phyloP scores from a whole-genome alignment of 192 early-diverging fungal species.

The Physocladia obscura region DNA sequence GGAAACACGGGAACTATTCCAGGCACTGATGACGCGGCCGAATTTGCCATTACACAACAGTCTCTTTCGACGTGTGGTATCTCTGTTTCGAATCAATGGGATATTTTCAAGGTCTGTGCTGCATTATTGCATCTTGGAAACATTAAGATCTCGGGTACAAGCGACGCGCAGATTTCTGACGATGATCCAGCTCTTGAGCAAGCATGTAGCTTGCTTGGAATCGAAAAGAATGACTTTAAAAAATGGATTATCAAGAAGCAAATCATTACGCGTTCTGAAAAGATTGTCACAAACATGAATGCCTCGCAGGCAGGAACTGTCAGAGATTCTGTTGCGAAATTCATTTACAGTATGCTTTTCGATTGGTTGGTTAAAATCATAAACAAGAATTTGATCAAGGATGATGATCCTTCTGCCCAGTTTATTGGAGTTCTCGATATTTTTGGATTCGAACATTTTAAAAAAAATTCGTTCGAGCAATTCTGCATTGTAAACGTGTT shows the following conservation, averaged over 20 bases:
- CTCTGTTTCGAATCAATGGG: slow-evolving; percentile 75
- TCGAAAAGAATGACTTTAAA: slow-evolving; percentile 77
- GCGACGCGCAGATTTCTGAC: slow-evolving; percentile 71
- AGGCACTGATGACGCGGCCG: slow-evolving; percentile 88
- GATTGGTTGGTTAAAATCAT: slow-evolving; percentile 93
- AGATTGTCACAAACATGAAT: slow-evolving; percentile 81
- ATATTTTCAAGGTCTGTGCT: slow-evolving; percentile 87
- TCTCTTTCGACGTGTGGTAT: slow-evolving; percentile 86
- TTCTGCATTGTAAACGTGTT: slow-evolving; percentile 76
- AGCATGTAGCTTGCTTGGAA: slow-evolving; percentile 74
- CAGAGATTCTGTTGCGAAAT: slow-evolving; percentile 94
- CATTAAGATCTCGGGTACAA: slow-evolving; percentile 78
- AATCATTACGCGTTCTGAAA: slow-evolving; percentile 87
- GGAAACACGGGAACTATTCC: slow-evolving; percentile 74
- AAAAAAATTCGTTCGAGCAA: slow-evolving; percentile 99
- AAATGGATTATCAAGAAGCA: slow-evolving; percentile 96
- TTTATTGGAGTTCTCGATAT: slow-evolving; percentile 99
- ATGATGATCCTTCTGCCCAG: slow-evolving; percentile 39
- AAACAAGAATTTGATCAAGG: slow-evolving; percentile 72
- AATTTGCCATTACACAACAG: slow-evolving; percentile 85
- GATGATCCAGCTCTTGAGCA: slow-evolving; percentile 70
- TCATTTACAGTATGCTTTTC: slow-evolving; percentile 92
- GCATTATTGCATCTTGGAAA: slow-evolving; percentile 95
- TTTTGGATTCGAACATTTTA: slow-evolving; percentile 98
- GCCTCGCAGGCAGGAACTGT: slow-evolving; percentile 72